Percentiles rank a stretch among this genome's conserved stretches.
Conservation (phyloP, 805 yeast species). For the Lipomyces lipofer region DNA sequence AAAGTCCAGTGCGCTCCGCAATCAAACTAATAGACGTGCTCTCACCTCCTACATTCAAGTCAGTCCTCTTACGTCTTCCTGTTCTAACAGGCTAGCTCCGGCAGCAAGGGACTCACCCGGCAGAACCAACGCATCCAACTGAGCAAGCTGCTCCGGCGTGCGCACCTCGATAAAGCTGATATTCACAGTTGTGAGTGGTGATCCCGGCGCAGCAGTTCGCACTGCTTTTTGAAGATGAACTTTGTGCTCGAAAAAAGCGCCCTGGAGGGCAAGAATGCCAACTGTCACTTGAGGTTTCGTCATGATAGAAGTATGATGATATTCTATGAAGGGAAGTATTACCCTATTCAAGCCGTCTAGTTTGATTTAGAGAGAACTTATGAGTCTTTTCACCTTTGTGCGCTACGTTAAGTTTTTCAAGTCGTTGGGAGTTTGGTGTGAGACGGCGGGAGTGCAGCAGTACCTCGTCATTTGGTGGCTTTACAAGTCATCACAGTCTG, state of each 20-base stretch:
- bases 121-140: slow-evolving; percentile 61
- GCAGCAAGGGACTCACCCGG: slow-evolving; percentile 50
- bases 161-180: slow-evolving; percentile 52
- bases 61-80: not conserved
- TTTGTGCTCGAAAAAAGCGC: slow-evolving; percentile 73
- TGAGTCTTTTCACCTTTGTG: too few species aligned
- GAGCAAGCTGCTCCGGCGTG: slow-evolving; percentile 50
- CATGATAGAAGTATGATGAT: too few species aligned
- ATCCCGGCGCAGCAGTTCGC: slow-evolving; percentile 20
- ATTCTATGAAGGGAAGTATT: too few species aligned
- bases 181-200: slow-evolving; percentile 16
- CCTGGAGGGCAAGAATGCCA: slow-evolving; percentile 78
- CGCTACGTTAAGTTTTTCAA: too few species aligned
- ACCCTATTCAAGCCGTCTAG: too few species aligned
- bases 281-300: slow-evolving; percentile 37
- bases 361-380: too few species aligned
- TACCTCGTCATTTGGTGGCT: too few species aligned
- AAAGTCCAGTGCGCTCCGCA: slow-evolving; percentile 62
- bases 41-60: slow-evolving; percentile 51
- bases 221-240: slow-evolving; percentile 48
- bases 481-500: too few species aligned
- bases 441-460: too few species aligned
- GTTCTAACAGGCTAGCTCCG: not conserved
- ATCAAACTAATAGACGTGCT: slow-evolving; percentile 68
- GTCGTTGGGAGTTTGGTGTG: too few species aligned